These are phyloP conservation scores for Cyclotella sp. DNA, from an alignment of 108 stramenopile species.

Conservation along the genomic window DNA sequence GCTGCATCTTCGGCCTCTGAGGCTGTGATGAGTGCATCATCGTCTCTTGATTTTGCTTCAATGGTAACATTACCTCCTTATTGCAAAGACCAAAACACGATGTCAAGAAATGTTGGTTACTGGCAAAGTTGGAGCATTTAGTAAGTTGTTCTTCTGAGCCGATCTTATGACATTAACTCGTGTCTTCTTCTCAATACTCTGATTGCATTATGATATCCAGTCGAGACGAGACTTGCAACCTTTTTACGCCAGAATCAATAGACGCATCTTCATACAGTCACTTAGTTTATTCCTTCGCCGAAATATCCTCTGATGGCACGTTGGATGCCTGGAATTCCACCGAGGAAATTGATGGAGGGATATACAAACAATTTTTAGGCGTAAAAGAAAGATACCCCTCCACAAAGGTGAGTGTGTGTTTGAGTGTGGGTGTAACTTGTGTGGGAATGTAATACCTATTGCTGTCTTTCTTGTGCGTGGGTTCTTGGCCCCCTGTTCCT, in stretches of 20 bases:
- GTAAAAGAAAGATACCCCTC: slow-evolving; percentile 37
- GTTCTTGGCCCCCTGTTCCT: too few relatives aligned
- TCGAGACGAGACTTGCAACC: slow-evolving; percentile 44
- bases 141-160: slow-evolving; percentile 4
- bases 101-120: slow-evolving; percentile 54
- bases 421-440: too few relatives aligned
- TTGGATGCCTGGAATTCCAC: slow-evolving; percentile 51
- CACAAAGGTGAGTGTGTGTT: neutral
- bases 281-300: slow-evolving; percentile 49
- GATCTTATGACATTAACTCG: neutral
- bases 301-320: slow-evolving; percentile 30
- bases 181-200: neutral
- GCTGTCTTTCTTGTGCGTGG: too few relatives aligned
- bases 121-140: slow-evolving; percentile 60
- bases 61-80: slow-evolving; percentile 43
- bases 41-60: slow-evolving; percentile 34
- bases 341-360: slow-evolving; percentile 34
- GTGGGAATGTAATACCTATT: too few relatives aligned
- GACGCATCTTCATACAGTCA: slow-evolving; percentile 58
- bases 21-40: slow-evolving; percentile 4
- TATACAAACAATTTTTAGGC: slow-evolving; percentile 32
- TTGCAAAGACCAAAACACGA: slow-evolving; percentile 28
- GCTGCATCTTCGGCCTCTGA: slow-evolving; percentile 11
- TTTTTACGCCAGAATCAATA: slow-evolving; percentile 38
- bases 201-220: neutral